These are phyloP conservation scores for Metschnikowia colocasiae DNA, from an alignment of 805 yeast species.

Conservation along the genomic window DNA sequence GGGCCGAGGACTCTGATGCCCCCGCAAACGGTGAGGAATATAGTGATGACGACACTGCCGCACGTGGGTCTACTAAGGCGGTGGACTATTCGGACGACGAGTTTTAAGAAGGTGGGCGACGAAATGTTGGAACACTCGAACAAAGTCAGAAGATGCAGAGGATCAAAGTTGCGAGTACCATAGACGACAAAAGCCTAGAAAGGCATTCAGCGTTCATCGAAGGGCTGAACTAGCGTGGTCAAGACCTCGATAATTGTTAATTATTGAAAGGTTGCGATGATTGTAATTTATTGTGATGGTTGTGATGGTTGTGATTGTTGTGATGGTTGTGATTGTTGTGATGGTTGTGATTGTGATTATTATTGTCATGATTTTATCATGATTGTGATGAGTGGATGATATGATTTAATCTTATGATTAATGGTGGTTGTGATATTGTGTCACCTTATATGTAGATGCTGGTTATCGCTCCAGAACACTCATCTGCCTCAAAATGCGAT, in stretches of 20 bases:
- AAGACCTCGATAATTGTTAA: neutral
- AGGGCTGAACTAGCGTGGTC: neutral
- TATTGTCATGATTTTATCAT: too few species aligned
- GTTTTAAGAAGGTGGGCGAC: too few species aligned
- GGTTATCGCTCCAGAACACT: neutral
- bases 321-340: neutral
- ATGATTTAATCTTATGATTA: too few species aligned
- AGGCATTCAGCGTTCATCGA: neutral
- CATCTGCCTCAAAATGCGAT: constrained; percentile 4
- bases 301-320: neutral
- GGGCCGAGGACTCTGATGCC: constrained; percentile 23
- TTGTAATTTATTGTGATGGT: neutral
- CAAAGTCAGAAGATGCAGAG: too few species aligned
- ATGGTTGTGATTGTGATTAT: too few species aligned
- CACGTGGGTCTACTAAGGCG: constrained; percentile 13
- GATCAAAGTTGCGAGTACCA: neutral
- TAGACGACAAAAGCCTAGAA: neutral
- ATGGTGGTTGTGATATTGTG: neutral
- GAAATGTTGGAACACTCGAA: too few species aligned
- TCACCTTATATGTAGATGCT: neutral
- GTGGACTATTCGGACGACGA: constrained; percentile 32
- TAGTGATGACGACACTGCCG: constrained; percentile 31
- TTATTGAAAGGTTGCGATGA: neutral
- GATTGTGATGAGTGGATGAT: too few species aligned
- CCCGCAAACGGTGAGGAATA: constrained; percentile 27